Evolutionary conservation across 345 rosid species (phyloP).

Genomic region (Melaleuca alternifolia): DNA sequence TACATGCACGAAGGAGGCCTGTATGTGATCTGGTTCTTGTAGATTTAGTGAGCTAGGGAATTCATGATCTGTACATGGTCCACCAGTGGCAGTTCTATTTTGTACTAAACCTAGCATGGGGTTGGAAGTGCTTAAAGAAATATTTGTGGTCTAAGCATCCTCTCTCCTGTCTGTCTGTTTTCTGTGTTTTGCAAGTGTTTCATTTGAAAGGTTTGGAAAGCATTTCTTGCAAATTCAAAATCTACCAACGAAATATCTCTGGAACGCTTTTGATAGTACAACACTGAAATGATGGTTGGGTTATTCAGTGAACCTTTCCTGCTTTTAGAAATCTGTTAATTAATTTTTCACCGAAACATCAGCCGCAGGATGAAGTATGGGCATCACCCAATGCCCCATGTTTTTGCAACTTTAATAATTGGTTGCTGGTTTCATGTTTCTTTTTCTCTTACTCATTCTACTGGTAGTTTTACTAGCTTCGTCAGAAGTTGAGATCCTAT

Average conservation of each 20-base stretch:
- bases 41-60: background rate
- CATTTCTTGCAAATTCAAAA: background rate
- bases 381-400: background rate
- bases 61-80: background rate
- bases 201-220: background rate
- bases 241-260: background rate
- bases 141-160: background rate
- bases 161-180: background rate
- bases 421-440: background rate
- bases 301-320: background rate
- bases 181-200: background rate
- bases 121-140: background rate
- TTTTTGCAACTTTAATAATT: background rate
- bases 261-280: background rate
- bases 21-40: background rate
- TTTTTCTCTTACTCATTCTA: background rate
- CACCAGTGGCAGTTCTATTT: background rate
- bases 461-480: background rate
- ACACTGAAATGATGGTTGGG: background rate
- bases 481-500: background rate
- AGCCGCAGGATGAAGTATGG: background rate
- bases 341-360: background rate
- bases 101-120: background rate
- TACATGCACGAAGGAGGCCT: background rate
- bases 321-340: background rate